Conservation (phyloP, 768 basidiomycete species). For the Boletus barrowsii region DNA sequence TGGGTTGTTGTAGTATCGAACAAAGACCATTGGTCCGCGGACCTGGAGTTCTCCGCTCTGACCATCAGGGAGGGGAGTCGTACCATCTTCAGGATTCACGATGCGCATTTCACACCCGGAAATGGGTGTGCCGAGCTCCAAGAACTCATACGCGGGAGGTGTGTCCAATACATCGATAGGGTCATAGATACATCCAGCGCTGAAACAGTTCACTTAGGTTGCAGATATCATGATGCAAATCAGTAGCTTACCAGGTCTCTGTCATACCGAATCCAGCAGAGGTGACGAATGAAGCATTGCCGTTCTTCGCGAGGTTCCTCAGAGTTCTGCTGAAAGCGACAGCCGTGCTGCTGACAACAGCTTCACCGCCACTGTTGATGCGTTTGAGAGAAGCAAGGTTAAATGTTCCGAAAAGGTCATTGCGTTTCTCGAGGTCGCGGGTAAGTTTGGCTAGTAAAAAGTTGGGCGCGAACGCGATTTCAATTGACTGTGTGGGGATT, state of each 20-base stretch:
- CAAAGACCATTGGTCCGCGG: slow-evolving; percentile 38
- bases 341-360: slow-evolving; percentile 39
- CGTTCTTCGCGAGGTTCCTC: slow-evolving; percentile 22
- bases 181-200: slow-evolving; percentile 43
- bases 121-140: slow-evolving; percentile 36
- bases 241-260: slow-evolving; percentile 36
- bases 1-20: slow-evolving; percentile 47
- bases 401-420: slow-evolving; percentile 25
- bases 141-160: slow-evolving; percentile 30
- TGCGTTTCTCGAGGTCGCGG: slow-evolving; percentile 30
- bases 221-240: neutral
- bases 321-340: slow-evolving; percentile 36
- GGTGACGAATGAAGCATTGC: slow-evolving; percentile 33
- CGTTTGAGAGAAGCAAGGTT: slow-evolving; percentile 34
- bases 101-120: slow-evolving; percentile 36
- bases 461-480: slow-evolving; percentile 38
- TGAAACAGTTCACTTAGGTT: neutral
- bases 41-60: slow-evolving; percentile 42
- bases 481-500: slow-evolving; percentile 23
- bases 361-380: slow-evolving; percentile 43
- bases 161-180: slow-evolving; percentile 22
- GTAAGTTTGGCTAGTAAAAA: slow-evolving; percentile 40
- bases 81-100: slow-evolving; percentile 29
- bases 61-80: slow-evolving; percentile 23
- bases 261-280: slow-evolving; percentile 36